Percentiles rank a stretch among this genome's conserved stretches.
Conservation (phyloP, 148 eudicot genomes). For the Agrostemma githago region DNA sequence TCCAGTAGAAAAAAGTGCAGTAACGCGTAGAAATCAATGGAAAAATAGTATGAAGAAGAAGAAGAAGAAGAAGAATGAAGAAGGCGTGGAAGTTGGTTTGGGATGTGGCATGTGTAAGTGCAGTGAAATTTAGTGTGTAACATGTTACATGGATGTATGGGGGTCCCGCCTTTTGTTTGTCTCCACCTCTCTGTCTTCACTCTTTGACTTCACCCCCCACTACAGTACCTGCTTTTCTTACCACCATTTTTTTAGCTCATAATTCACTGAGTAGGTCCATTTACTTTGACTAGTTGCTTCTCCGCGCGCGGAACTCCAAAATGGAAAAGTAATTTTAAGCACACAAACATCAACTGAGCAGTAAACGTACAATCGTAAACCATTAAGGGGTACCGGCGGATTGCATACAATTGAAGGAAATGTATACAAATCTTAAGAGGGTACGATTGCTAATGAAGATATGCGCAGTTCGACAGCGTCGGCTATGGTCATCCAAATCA, state of each 20-base stretch:
- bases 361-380: too few relatives aligned
- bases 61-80: constrained; percentile 9
- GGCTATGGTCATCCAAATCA: too few relatives aligned
- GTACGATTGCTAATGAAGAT: too few relatives aligned
- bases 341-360: too few relatives aligned
- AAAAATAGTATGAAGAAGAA: background rate
- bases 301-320: too few relatives aligned
- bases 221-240: background rate
- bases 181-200: background rate
- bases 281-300: too few relatives aligned
- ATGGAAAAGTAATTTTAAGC: too few relatives aligned
- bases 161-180: constrained; percentile 15
- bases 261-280: too few relatives aligned
- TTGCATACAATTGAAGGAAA: too few relatives aligned
- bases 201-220: background rate
- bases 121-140: background rate
- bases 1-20: background rate
- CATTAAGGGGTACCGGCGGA: too few relatives aligned
- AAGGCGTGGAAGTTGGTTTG: constrained; percentile 13
- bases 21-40: background rate
- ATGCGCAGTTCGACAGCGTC: too few relatives aligned
- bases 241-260: background rate
- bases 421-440: too few relatives aligned
- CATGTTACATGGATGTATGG: background rate
- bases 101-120: background rate